Evolutionary conservation across 192 early-diverging fungal genomes (phyloP), one percentile per base, ranked within the genome.

Genomic region (Phycomyces nitens): DNA sequence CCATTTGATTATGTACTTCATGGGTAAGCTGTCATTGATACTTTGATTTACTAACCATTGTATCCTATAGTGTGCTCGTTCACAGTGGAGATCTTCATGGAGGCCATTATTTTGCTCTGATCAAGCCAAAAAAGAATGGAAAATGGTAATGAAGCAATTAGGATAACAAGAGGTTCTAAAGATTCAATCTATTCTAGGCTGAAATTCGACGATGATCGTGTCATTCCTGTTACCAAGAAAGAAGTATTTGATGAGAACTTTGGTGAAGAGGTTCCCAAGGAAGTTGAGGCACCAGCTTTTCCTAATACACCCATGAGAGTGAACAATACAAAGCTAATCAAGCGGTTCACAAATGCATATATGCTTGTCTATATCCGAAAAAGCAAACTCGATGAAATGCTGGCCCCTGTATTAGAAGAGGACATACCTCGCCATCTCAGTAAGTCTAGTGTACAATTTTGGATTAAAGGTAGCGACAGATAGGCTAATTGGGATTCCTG

Each of bases 331-430:
- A 78, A 85, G 26, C 62, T 72, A 50, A 47, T 79, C 59, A 96
- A 92, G 70, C 87, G 92, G 20, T 95, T 92, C 66, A 94, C 92
- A 12, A 99, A 98, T 65, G 97, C 97, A 1, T 99, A 99, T 81
- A 97, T 99, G 96, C 80, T 99, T 72, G 94, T 97, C 21, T 99
- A 99, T 67, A 87, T 99, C 58, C 88, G 94, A 62, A 86, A 94
- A 66, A 67, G 75, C 15, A 81, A 90, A 68, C 73, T 89, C 56
- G 88, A 88, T 29, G 65, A 84, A 29, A 83, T 97, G 18, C 76
- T 98, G 54, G 76, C 76, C 10, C 82, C 85, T 21, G 67, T 91
- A 5, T 71, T 75, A 16, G 78, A 81, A 15, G 67, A 73, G 5
- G 92, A 96, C 39, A 88, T 94, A 58, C 96, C 95, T 14, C 74